Evolutionary conservation across 306 rosid species (phyloP), one percentile per base, ranked within the genome.

Genomic region (Erythrophleum fordii): DNA sequence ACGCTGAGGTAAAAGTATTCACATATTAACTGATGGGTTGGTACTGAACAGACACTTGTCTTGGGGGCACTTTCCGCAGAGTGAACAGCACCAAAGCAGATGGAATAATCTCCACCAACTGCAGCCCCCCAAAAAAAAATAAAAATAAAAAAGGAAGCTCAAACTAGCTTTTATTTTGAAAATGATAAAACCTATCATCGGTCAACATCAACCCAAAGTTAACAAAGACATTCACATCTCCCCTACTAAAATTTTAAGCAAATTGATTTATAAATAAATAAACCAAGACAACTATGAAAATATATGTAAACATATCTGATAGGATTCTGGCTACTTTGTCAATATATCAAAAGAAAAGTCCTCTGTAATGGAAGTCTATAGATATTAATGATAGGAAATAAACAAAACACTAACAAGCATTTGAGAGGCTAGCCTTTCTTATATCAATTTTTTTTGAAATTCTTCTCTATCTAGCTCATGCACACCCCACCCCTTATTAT

Each of bases 81-180:
- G 91, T 89, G 82, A 89, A 88, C 18, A 93, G 89, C 73, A 93
- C 96, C 85, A 93, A 70, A 14, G 89, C 91, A 0, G 94, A 91
- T 28, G 97, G 97, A 73, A 85, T 82, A 46, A 93, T 86, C 88
- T 93, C 97, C 56, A 90, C 94, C 84, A 91, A 75, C 97, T 91
- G 88, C 75, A 55, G 0, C 9, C 3, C 23, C 75, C 5, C 17
- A 35, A 0, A 74, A 37, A 64, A 25, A 75, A 53, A 29, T 66
- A 73, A 5, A 22, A 25, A 25, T 26, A 34, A 2, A 41, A 1
- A 11, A 12, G 17, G 5, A 29, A 29, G 17, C 8, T 49, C 20
- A 62, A 31, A 62, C 16, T 29, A 12, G 11, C 29, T 61, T 20
- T 12, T 16, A 22, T 61, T 3, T 12, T 26, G 0, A 59, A 59